phyloP scores from a whole-genome alignment of 2,329 filamentous ascomycete genomes.

The Neurospora sp. region DNA sequence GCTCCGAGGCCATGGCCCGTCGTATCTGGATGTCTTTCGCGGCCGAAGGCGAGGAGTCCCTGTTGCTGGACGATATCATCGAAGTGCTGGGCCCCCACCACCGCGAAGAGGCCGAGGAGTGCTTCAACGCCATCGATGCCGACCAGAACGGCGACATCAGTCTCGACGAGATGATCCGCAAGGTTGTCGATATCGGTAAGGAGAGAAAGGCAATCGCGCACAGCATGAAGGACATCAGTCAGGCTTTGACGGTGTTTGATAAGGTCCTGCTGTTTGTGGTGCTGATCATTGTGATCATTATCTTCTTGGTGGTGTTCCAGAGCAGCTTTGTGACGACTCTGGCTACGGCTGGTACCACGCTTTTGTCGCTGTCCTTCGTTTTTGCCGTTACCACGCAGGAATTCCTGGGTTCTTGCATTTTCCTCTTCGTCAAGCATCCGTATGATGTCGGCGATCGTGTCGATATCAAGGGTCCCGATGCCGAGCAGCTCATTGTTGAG shows the following conservation, averaged over 20 bases:
- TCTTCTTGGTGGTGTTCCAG: slow-evolving; percentile 85
- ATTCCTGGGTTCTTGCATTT: slow-evolving; percentile 96
- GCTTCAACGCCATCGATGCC: slow-evolving; percentile 69
- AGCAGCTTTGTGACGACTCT: slow-evolving; percentile 76
- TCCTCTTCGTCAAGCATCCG: slow-evolving; percentile 96
- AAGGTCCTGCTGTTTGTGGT: slow-evolving; percentile 75
- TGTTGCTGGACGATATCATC: slow-evolving; percentile 70
- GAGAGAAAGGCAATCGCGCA: slow-evolving; percentile 81
- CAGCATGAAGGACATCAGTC: slow-evolving; percentile 96
- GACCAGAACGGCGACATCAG: slow-evolving; percentile 92
- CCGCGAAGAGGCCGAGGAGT: slow-evolving; percentile 72
- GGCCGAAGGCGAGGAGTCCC: slow-evolving; percentile 71
- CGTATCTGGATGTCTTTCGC: slow-evolving; percentile 99
- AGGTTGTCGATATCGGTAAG: slow-evolving; percentile 71
- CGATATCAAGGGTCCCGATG: slow-evolving; percentile 53
- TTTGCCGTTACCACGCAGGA: slow-evolving; percentile 89
- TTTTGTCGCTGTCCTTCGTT: slow-evolving; percentile 93
- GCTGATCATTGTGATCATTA: slow-evolving; percentile 68
- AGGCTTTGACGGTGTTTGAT: slow-evolving; percentile 86
- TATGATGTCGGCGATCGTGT: slow-evolving; percentile 94
- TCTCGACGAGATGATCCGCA: slow-evolving; percentile 88
- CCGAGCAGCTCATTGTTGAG: slow-evolving; percentile 69
- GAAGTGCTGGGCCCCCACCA: slow-evolving; percentile 76
- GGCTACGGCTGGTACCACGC: slow-evolving; percentile 79
- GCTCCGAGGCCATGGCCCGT: slow-evolving; percentile 84